Evolutionary conservation across 108 stramenopile genomes (phyloP).

Genomic region (Skeletonema costatum): DNA sequence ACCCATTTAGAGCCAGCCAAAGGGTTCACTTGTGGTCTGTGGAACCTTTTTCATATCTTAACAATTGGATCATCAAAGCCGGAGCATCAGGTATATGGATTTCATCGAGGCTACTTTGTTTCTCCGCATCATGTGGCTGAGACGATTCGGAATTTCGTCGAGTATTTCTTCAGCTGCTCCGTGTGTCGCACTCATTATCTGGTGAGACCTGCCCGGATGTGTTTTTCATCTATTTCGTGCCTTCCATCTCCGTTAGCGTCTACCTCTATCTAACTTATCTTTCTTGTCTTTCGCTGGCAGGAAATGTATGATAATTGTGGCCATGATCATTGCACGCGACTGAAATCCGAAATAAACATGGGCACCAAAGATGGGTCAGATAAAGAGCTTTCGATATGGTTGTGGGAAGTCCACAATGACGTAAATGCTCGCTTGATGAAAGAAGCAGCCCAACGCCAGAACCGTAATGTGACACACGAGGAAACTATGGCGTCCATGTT

Average conservation of each 20-base stretch:
- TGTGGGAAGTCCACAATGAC: slow-evolving; percentile 37
- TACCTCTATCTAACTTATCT: background rate
- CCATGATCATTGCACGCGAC: slow-evolving; percentile 40
- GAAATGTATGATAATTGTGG: slow-evolving; percentile 45
- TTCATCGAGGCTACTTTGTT: slow-evolving; percentile 41
- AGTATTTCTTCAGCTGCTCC: slow-evolving; percentile 6
- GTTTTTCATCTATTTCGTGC: background rate
- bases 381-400: slow-evolving; percentile 20
- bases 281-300: slow-evolving; percentile 2
- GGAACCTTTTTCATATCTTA: slow-evolving; percentile 51
- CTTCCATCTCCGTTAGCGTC: background rate
- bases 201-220: background rate
- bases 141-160: slow-evolving; percentile 11
- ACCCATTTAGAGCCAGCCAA: slow-evolving; percentile 37
- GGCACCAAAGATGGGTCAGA: slow-evolving; percentile 19
- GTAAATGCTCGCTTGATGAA: slow-evolving; percentile 40
- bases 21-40: slow-evolving; percentile 54
- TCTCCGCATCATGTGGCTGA: slow-evolving; percentile 35
- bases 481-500: slow-evolving; percentile 37
- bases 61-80: slow-evolving; percentile 38
- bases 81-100: slow-evolving; percentile 33
- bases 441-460: slow-evolving; percentile 35
- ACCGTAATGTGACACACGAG: slow-evolving; percentile 25
- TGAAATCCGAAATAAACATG: slow-evolving; percentile 12
- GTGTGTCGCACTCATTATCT: slow-evolving; percentile 16